A percentile compares a stretch with the other conserved stretches of the same genome.
Evolutionary conservation across 2,329 filamentous ascomycete genomes (phyloP).

Genomic region (Colletotrichum endophyticum): DNA sequence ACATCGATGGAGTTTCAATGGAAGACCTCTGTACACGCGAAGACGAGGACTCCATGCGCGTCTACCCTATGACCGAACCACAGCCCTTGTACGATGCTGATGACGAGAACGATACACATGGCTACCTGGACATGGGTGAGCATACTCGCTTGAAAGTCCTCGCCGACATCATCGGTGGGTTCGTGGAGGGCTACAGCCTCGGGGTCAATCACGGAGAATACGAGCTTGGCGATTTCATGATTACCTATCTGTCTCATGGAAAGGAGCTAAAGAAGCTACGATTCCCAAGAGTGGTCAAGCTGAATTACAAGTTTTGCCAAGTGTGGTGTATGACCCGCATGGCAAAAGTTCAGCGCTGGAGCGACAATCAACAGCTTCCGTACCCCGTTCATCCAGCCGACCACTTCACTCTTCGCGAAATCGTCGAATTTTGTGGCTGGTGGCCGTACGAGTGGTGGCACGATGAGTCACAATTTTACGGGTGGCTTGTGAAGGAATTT

Average conservation of each 20-base stretch:
- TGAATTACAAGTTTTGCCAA: neutral
- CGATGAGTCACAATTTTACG: neutral
- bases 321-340: neutral
- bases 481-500: neutral
- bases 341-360: neutral
- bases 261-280: neutral
- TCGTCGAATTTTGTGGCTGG: neutral
- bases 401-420: neutral
- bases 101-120: neutral
- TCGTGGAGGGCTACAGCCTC: neutral
- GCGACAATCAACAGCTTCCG: neutral
- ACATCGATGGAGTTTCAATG: neutral
- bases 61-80: accelerated
- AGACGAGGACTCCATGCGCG: neutral
- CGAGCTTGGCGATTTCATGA: neutral
- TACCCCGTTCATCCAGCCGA: neutral
- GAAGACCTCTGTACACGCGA: neutral
- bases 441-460: neutral
- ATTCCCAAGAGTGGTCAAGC: neutral
- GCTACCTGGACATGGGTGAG: neutral
- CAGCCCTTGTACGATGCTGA: neutral
- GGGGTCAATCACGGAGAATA: neutral
- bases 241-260: neutral
- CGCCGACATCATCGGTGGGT: neutral
- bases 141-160: neutral